Evolutionary conservation across 495 filamentous ascomycete genomes (phyloP).

Genomic region (Podospora conica): DNA sequence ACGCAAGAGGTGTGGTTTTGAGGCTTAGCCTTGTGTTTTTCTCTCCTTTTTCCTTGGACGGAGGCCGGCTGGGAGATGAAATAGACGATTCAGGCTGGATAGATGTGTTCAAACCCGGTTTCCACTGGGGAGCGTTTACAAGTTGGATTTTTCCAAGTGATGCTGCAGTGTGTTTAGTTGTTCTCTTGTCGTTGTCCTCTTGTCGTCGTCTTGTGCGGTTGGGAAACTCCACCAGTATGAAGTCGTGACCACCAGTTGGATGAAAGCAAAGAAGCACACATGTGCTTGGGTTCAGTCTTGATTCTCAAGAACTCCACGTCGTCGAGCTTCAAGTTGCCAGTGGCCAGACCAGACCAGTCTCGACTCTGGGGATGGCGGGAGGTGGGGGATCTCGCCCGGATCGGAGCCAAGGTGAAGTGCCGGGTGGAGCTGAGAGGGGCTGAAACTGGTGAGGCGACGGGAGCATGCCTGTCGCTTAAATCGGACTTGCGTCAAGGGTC

Average conservation of each 20-base stretch:
- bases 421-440: neutral
- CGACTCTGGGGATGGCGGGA: neutral
- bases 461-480: neutral
- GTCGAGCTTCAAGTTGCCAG: neutral
- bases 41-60: neutral
- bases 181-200: neutral
- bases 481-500: neutral
- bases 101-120: neutral
- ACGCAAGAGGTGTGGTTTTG: neutral
- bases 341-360: neutral
- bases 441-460: neutral
- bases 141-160: neutral
- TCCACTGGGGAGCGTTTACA: neutral
- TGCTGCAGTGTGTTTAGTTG: neutral
- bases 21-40: neutral
- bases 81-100: neutral
- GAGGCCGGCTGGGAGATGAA: neutral
- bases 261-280: neutral
- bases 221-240: neutral
- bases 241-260: neutral
- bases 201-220: neutral
- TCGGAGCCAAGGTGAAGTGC: neutral
- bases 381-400: neutral
- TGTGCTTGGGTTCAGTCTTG: neutral
- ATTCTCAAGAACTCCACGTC: neutral